Evolutionary conservation across 2,329 filamentous ascomycete species (phyloP), one percentile per base, ranked within the genome.

Genomic region (Alternaria arbusti): DNA sequence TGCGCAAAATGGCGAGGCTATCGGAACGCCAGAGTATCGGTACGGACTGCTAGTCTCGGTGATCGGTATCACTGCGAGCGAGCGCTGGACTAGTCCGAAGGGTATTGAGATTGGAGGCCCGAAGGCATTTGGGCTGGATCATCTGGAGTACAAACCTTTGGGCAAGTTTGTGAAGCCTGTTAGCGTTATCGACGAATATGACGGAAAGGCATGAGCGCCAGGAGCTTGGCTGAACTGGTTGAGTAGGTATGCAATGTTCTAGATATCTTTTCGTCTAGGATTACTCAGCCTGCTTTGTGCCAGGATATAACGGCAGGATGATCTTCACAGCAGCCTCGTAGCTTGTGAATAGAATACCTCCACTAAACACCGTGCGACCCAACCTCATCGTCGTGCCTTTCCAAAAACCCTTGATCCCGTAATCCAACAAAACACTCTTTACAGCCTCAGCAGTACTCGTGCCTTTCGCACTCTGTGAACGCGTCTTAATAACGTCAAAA

Each of bases 331-430:
- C 83, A 63, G 86, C 84, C 72, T 90, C 88, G 71, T 89, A 89
- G 3, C 86, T 85, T 2, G 87, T 88, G 66, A 90, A 90, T 1
- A 90, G 77, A 62, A 90, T 90, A 15, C 89, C 89, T n/a, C 89
- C 89, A 67, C 87, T 88, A 47, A 91, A 84, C 1, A 91, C 83
- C 4, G 89, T 84, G 64, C 89, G 78, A 0, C 89, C 88, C 23
- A 91, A 72, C 59, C 90, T 82, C 89, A 91, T 91, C 0, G 87
- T 87, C 32, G 88, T 91, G 1, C 89, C 89, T 62, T 85, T 87
- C 89, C 89, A 91, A 64, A 91, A 88, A 0, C 86, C 89, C 43
- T 80, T 82, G 2, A 90, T 66, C 0, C 89, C 89, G 65, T 86
- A 84, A 67, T 90, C 87, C 0, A 79, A 74, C 56, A 87, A 73